Base-by-base conservation (phyloP, 2,329 filamentous ascomycete species). In the Aspergillus fumigatus region DNA sequence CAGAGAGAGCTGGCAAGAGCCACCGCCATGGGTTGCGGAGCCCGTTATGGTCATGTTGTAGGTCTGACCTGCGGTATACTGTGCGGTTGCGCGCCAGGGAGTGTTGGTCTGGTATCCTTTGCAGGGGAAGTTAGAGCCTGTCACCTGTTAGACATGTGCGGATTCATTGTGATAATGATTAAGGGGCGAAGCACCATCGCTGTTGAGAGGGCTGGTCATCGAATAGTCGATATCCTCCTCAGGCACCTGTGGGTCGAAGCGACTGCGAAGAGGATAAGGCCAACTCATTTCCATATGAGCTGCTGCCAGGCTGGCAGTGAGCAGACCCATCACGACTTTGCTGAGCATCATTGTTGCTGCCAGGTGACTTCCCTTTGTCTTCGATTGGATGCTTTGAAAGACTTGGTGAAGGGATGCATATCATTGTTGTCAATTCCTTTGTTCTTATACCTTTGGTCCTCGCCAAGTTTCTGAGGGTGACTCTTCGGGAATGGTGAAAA, bases 1-100 rank as follows among this genome's bases (percentile, higher is more conserved):
- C 23, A 92, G 77, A 3, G 85, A 85, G 49, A 88, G 77, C 76
- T 92, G 89, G 75, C 88, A 91, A 14, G 84, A 88, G 52, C 88
- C 88, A 51, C 88, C 88, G 48, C 79, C 75, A 74, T 89, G 87
- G 54, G 70, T 70, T 52, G 84, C 83, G 47, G 79, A 79, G 49
- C 87, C 88, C 56, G 70, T 74, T 54, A 90, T 75, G 53, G 79
- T 82, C 72, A 90, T 80, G 65, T 82, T 82, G 74, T 88, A 84
- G 29, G 76, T 74, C 56, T 79, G 72, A 41, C 88, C 88, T 10
- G 86, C 80, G 3, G 75, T 67, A 70, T 86, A 90, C 19, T 78
- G 82, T 43, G 80, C 82, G 19, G 84, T 82, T 11, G 82, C 67
- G 38, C 75, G 71, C 60, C 82, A 82, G 11, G 75, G 69, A 2